Evolutionary conservation across 1,284 basidiomycete species (phyloP), one percentile per base, ranked within the genome.

Genomic region (Termitomyces sp.): DNA sequence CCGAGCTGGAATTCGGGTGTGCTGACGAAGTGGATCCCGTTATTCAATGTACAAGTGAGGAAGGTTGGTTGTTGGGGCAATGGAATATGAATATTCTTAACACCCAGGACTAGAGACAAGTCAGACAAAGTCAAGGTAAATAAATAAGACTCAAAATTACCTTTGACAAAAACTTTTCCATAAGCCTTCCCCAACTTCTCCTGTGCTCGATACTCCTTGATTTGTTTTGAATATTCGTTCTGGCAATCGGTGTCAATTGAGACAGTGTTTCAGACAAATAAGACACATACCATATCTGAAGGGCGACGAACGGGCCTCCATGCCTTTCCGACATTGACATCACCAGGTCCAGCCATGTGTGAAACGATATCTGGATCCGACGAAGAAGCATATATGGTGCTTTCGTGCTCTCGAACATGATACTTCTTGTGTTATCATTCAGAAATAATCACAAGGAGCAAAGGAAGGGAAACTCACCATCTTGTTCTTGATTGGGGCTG

Each of bases 1-100:
- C 72, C 74, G 2, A 98, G 73, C 9, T 75, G 73, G 41, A 79
- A 80, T 63, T 92, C 90, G 0, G 92, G 94, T 0, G 95, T 98
- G 4, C 92, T 92, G 53, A 99, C 96, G 62, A 90, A 95, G 71
- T 98, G 94, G 55, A 97, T 94, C 7, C 95, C 94, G 64, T 98
- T 98, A 73, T 98, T 96, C 56, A 99, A 77, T 0, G 92, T 94
- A 67, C 92, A 92, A n/a, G 87, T 88, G 62, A 98, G 79, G 34
- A 75, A 78, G 0, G 94, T 94, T 0, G 82, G 73, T 59, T 90
- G 78, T 15, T 73, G 72, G 0, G 93, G 93, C 10, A 96, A 61
- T 1, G 93, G 92, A 26, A 94, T 71, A 57, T 80, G 75, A 26
- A 95, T 73, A 41, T 78, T 79, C 64, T 82, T 87, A 54, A 93